These are phyloP conservation scores for Hypomontagnella submonticulosa DNA, from an alignment of 495 filamentous ascomycete species.

Conservation along the genomic window DNA sequence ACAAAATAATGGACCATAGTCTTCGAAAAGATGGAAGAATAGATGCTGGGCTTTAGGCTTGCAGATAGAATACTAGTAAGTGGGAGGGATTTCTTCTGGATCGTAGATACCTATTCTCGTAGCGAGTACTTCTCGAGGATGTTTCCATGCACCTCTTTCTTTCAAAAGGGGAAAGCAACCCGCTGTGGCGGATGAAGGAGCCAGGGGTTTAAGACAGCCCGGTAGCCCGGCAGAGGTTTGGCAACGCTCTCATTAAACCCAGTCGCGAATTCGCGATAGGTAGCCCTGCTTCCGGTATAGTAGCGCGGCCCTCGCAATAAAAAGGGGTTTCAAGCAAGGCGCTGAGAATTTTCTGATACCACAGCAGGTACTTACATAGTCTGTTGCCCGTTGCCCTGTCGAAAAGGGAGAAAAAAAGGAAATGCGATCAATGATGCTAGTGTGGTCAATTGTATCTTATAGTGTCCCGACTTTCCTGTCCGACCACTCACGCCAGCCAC, in stretches of 20 bases:
- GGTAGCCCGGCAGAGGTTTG: conserved; percentile 25
- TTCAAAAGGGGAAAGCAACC: conserved; percentile 37
- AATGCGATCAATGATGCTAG: conserved; percentile 6
- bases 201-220: conserved; percentile 29
- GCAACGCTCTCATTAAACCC: conserved; percentile 13
- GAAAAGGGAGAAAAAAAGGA: conserved; percentile 27
- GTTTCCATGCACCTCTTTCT: conserved; percentile 13
- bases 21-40: conserved; percentile 18
- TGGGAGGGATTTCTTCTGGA: conserved; percentile 18
- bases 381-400: conserved; percentile 14
- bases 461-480: conserved; percentile 21
- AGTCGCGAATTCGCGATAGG: conserved; percentile 18
- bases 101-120: conserved; percentile 5
- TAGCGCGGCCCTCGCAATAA: conserved; percentile 31
- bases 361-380: neutral
- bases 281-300: conserved; percentile 28
- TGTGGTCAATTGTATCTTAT: conserved; percentile 18
- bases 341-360: conserved; percentile 11
- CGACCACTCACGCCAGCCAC: conserved; percentile 29
- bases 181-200: conserved; percentile 22
- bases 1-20: conserved; percentile 35
- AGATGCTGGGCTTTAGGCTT: conserved; percentile 15
- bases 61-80: conserved; percentile 1
- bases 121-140: conserved; percentile 11
- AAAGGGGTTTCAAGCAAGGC: conserved; percentile 33